Evolutionary conservation across 2,329 filamentous ascomycete genomes (phyloP).

Genomic region (Hypoxylon sp.): DNA sequence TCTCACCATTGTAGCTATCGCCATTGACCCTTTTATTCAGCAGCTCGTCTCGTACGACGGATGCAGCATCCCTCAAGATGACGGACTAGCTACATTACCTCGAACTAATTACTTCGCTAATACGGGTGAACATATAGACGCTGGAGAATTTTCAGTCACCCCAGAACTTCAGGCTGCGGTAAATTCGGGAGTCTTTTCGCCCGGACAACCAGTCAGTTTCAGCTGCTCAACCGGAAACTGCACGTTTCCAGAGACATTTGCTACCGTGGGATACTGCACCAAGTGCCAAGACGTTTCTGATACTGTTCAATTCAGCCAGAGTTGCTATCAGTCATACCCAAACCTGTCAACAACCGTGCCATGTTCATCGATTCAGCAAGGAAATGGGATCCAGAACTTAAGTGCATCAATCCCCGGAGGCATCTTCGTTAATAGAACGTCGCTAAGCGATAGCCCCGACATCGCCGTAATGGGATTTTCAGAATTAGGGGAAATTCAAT

Average conservation of each 20-base stretch:
- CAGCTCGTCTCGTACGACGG: constrained; percentile 8
- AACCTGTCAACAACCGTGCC: not conserved
- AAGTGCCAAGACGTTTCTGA: constrained; percentile 12
- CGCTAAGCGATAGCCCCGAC: not conserved
- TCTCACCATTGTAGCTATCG: constrained; percentile 14
- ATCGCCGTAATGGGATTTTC: not conserved
- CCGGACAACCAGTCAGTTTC: constrained; percentile 1
- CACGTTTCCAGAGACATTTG: constrained; percentile 6
- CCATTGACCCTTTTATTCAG: constrained; percentile 21
- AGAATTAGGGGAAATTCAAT: not conserved
- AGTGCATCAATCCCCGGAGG: not conserved
- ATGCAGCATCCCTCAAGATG: not conserved
- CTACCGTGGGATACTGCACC: constrained; percentile 19
- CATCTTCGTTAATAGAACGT: constrained; percentile 1
- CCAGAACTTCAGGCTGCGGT: constrained; percentile 1
- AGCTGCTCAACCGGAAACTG: constrained; percentile 20
- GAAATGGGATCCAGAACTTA: not conserved
- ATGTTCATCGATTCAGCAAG: not conserved
- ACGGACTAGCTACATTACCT: not conserved
- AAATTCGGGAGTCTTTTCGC: not conserved
- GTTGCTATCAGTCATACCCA: not conserved
- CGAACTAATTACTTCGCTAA: constrained; percentile 3
- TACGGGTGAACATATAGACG: not conserved
- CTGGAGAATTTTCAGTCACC: not conserved
- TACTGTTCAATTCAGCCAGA: not conserved